Conservation (phyloP, 306 rosid genomes). For the Cucurbita moschata region DNA sequence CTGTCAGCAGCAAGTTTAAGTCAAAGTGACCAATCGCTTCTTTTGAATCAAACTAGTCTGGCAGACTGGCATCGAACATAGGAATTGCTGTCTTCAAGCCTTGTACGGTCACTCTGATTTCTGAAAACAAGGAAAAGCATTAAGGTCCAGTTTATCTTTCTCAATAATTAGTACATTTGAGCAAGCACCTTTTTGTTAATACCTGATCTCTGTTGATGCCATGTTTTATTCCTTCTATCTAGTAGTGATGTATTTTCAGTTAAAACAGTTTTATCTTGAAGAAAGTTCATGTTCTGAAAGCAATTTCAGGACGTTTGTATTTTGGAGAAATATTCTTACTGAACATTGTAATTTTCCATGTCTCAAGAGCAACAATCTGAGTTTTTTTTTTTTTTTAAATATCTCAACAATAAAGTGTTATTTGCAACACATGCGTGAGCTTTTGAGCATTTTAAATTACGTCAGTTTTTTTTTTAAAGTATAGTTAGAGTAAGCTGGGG, state of each 20-base stretch:
- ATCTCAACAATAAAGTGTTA: background rate
- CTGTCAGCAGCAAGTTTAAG: conserved; percentile 57
- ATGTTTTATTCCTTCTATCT: conserved; percentile 3
- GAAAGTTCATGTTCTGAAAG: conserved; percentile 2
- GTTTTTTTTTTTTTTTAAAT: background rate
- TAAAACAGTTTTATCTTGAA: background rate
- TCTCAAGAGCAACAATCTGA: too few relatives aligned
- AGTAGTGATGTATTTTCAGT: background rate
- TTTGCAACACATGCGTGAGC: background rate
- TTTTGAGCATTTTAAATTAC: background rate
- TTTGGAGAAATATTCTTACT: background rate
- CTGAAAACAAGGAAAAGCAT: background rate
- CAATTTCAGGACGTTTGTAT: background rate
- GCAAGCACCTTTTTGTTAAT: background rate
- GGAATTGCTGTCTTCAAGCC: background rate
- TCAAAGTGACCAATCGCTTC: conserved; percentile 28
- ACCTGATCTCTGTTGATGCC: background rate
- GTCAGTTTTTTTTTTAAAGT: background rate
- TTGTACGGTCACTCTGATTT: background rate
- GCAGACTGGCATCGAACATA: background rate
- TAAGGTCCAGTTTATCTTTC: background rate
- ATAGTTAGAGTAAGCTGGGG: background rate
- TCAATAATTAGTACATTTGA: background rate
- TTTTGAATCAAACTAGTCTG: conserved; percentile 7
- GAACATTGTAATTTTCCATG: background rate